These are phyloP conservation scores for Suillus paluster DNA, from an alignment of 768 basidiomycete genomes.

Conservation along the genomic window DNA sequence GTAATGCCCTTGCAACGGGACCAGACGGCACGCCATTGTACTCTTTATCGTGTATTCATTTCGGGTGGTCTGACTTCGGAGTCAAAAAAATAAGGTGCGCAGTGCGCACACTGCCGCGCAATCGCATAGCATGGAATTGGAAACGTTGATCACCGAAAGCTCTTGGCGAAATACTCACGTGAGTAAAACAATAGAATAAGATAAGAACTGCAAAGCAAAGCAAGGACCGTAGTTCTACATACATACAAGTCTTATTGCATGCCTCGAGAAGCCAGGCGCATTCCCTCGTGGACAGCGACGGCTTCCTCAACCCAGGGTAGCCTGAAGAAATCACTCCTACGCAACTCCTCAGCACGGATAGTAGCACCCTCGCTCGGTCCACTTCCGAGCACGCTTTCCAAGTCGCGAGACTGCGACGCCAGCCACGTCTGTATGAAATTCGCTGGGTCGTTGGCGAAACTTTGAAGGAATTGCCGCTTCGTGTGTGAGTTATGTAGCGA, in stretches of 20 bases:
- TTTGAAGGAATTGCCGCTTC: constrained; percentile 84
- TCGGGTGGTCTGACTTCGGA: constrained; percentile 15
- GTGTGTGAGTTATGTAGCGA: constrained; percentile 86
- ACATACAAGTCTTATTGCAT: constrained; percentile 42
- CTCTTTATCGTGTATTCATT: constrained; percentile 19
- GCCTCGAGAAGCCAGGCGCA: constrained; percentile 61
- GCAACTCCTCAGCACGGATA: constrained; percentile 86
- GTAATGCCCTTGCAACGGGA: not conserved
- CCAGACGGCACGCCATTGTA: not conserved
- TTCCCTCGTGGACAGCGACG: constrained; percentile 83
- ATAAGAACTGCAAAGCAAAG: constrained; percentile 4
- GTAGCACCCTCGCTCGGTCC: constrained; percentile 80
- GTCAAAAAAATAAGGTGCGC: constrained; percentile 20
- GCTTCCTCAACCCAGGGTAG: constrained; percentile 93
- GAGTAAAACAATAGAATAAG: constrained; percentile 5
- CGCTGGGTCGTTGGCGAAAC: constrained; percentile 79
- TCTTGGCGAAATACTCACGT: not conserved
- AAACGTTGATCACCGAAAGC: constrained; percentile 1
- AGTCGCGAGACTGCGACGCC: constrained; percentile 88
- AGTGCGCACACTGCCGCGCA: not conserved
- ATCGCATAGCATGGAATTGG: constrained; percentile 5
- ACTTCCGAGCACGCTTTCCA: constrained; percentile 88
- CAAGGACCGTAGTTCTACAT: not conserved
- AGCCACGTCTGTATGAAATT: constrained; percentile 90
- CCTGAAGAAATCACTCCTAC: constrained; percentile 88